Evolutionary conservation across 306 rosid species (phyloP), one percentile per base, ranked within the genome.

Genomic region (Ormosia semicastrata): DNA sequence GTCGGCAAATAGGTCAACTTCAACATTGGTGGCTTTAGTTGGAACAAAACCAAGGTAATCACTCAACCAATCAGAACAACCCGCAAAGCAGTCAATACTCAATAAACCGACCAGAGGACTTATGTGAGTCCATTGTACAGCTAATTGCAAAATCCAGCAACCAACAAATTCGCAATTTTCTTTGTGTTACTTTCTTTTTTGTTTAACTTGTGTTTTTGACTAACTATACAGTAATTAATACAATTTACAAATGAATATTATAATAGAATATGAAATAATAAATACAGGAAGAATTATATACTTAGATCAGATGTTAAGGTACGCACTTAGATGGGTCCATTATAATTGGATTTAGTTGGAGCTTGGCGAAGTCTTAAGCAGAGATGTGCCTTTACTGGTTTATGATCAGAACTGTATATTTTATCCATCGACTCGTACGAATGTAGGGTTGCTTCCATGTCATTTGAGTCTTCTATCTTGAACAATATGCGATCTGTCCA

Each of bases 401-500:
- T 94, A 63, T 90, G 98, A 82, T 94, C 95, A 1, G 92, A 94
- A 60, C 92, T 85, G 29, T 75, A n/a, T 12, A 94, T 83, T 18
- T 84, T 78, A 74, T 92, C 89, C 76, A 92, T 71, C 10, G 97
- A 89, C 49, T 89, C 90, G 6, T 92, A 87, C 0, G 89, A 89
- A 79, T 84, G 89, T 10, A 92, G 57, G 0, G 87, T 87, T 59
- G 86, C 95, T 36, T 87, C 84, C 18, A 89, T 76, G 3, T 82
- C 77, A 36, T 87, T 62, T 18, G 57, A 44, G 11, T 88, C 90
- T 58, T 88, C 83, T 10, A 84, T 76, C 84, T 87, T 90, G 88
- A 88, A 92, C 71, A 94, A 76, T 73, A 94, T 87, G 17, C 94
- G 88, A 64, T 92, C 92, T 17, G 97, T 94, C 94, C 95, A 90